Base-by-base conservation (phyloP, 179 eudicot genomes). In the Corrigiola litoralis region DNA sequence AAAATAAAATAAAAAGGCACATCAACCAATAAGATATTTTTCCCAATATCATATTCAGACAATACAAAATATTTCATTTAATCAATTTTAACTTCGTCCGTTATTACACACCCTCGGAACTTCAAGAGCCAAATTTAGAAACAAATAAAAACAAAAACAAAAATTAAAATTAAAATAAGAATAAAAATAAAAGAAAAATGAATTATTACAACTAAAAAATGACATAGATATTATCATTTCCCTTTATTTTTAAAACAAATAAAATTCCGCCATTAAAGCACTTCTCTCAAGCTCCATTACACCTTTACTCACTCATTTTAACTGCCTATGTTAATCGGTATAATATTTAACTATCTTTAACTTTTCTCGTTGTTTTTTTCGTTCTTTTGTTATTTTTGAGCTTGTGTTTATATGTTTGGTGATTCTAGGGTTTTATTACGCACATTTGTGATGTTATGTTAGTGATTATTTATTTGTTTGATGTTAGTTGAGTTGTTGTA, bases 181-280 rank as follows among this genome's bases (percentile, higher is more conserved):
- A n/a, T n/a, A n/a, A n/a, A n/a, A n/a, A n/a, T n/a, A n/a, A n/a
- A n/a, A n/a, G n/a, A n/a, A n/a, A n/a, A n/a, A n/a, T n/a, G n/a
- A n/a, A n/a, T n/a, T n/a, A n/a, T n/a, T n/a, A n/a, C n/a, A n/a
- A 27, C 4, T 16, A 32, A 40, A 4, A 49, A 12, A 40, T 41
- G 65, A 47, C 54, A 20, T 33, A 41, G 67, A 61, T 33, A 24
- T 62, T 73, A 13, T 74, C 72, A 9, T 49, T 67, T 74, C 51
- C 50, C 5, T 32, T 37, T 32, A 59, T 49, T 67, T 58, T 37
- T 50, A 52, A 49, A 68, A 37, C 34, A 40, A 21, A 12, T 8
- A n/a, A 18, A 61, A 16, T 61, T 76, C 80, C 82, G 78, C 85
- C 84, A 72, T 82, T 60, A 75, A 33, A 76, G 71, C 65, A 58